phyloP scores from a whole-genome alignment of 305 asterid species.

The Fraxinus angustifolia region DNA sequence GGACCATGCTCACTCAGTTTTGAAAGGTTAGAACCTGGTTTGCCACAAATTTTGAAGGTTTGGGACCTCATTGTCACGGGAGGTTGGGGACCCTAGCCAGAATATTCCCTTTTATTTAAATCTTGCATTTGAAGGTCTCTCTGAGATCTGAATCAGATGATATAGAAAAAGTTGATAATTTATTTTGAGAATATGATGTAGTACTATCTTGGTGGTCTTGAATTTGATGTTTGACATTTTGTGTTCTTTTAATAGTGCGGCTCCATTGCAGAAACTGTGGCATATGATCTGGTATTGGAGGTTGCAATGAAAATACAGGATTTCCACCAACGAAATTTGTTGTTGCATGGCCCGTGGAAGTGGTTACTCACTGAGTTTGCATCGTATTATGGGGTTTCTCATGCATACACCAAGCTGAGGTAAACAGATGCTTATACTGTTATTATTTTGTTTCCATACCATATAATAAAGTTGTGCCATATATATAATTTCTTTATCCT shows the following conservation, averaged over 20 bases:
- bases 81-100: not conserved
- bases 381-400: slow-evolving; percentile 52
- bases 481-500: not conserved
- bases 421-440: not conserved
- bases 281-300: slow-evolving; percentile 49
- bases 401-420: slow-evolving; percentile 55
- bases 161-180: not conserved
- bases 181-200: not conserved
- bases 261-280: slow-evolving; percentile 56
- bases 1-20: not conserved
- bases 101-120: not conserved
- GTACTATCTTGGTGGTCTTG: not conserved
- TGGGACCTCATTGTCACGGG: not conserved
- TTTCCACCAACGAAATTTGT: slow-evolving; percentile 45
- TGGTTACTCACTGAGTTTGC: slow-evolving; percentile 54
- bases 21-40: not conserved
- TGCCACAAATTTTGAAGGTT: not conserved
- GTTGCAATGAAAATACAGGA: slow-evolving; percentile 50
- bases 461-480: not conserved
- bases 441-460: not conserved
- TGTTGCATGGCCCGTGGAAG: slow-evolving; percentile 53
- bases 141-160: not conserved
- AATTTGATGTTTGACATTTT: not conserved
- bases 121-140: not conserved
- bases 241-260: slow-evolving; percentile 37